Base-by-base conservation (phyloP, 768 basidiomycete species). In the Boletellus ananiceps region DNA sequence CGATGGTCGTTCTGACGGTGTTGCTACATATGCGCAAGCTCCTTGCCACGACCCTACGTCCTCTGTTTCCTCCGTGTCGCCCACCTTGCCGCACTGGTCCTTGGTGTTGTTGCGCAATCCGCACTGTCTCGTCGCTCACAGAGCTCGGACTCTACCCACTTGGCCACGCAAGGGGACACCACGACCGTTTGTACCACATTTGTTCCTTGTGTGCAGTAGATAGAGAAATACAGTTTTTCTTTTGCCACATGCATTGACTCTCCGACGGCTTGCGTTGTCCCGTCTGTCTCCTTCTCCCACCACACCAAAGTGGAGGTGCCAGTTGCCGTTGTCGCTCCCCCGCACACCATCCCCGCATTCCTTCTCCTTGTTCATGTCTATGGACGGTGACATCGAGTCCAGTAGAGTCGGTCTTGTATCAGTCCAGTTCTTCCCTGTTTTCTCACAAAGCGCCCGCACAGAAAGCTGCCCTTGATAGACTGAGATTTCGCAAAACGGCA, bases 191-290 rank as follows among this genome's bases (percentile, higher is more conserved):
- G 53, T 66, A 58, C 47, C 46, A 47, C 49, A 47, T 52, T 58
- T 44, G 41, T 57, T 50, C 54, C 49, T 59, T 57, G 44, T 67
- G 63, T 69, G 63, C 49, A 47, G 40, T 69, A 67, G 55, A 63
- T 68, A 64, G 56, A 48, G 57, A 68, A 69, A 68, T 68, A 68
- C 54, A 68, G 58, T 68, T 65, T 46, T 68, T 62, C 58, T 68
- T 67, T 67, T 66, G 70, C 67, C 69, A 72, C 68, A 69, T 64
- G 65, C 71, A 68, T 78, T 78, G 74, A 78, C 76, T 78, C 76
- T 78, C 77, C 76, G 76, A 77, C 76, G 60, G 62, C 66, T 55
- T 58, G 57, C 65, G 55, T 65, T 69, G 57, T 60, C 64, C 55
- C 42, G 33, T 58, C 47, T 41, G 51, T 49, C 45, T 55, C 48